Conservation (phyloP, 345 rosid species). For the Isatis tinctoria region DNA sequence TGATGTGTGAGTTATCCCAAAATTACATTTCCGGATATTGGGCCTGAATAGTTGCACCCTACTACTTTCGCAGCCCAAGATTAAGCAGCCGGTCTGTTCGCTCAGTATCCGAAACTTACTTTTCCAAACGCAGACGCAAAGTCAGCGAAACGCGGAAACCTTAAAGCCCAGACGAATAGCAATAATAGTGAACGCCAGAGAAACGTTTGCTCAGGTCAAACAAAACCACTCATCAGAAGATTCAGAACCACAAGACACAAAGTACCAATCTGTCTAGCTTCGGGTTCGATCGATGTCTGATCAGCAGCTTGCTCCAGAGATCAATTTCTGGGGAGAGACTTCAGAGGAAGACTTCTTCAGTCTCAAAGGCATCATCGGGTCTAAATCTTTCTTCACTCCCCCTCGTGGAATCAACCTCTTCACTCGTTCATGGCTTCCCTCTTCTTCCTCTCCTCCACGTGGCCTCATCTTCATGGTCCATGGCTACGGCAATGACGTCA, state of each 20-base stretch:
- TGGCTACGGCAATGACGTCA: conserved; percentile 77
- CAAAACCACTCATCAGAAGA: background rate
- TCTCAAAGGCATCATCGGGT: conserved; percentile 51
- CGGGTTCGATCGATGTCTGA: conserved; percentile 27
- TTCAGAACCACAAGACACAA: background rate
- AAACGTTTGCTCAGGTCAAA: background rate
- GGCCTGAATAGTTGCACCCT: background rate
- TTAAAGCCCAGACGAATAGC: background rate
- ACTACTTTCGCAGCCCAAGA: background rate
- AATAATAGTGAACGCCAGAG: background rate
- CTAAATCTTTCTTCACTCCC: conserved; percentile 61
- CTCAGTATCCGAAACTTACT: background rate
- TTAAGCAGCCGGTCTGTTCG: background rate
- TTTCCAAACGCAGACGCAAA: conserved; percentile 9
- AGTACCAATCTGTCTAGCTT: background rate
- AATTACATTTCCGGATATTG: background rate
- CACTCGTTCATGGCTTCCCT: conserved; percentile 77
- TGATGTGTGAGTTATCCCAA: background rate
- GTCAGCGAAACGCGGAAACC: no score
- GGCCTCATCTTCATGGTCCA: conserved; percentile 74
- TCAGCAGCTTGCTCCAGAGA: conserved; percentile 1
- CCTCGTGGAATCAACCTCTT: conserved; percentile 72
- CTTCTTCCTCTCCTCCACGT: conserved; percentile 41
- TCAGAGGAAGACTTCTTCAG: conserved; percentile 60
- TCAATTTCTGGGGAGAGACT: conserved; percentile 60